These are phyloP conservation scores for Acanthamoeba lenticulata DNA, from an alignment of 208 protist species.

Conservation along the genomic window DNA sequence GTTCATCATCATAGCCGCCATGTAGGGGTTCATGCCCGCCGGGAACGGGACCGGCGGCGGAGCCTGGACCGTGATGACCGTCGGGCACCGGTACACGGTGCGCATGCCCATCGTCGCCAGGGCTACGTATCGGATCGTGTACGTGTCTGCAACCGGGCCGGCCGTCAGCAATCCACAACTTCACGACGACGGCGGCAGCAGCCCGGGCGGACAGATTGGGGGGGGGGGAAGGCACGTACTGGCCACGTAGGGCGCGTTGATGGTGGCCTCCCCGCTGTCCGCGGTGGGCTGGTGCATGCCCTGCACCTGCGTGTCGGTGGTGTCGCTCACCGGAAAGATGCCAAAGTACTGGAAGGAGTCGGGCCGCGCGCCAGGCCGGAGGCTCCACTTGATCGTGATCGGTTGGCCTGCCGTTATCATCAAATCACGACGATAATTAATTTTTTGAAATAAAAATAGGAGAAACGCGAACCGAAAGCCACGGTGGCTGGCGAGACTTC, in stretches of 20 bases:
- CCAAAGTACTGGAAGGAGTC: constrained; percentile 1
- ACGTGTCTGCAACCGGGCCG: neutral
- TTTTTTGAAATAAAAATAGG: too few relatives aligned
- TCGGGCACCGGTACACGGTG: neutral
- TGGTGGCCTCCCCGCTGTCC: neutral
- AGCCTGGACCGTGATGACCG: neutral
- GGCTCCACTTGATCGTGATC: neutral
- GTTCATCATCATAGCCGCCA: neutral
- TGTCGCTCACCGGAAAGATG: neutral
- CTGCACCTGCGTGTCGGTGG: neutral
- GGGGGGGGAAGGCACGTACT: neutral
- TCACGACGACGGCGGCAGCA: neutral
- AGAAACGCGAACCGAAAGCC: neutral
- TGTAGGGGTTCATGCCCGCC: constrained; percentile 8
- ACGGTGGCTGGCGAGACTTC: constrained; percentile 19
- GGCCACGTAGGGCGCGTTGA: neutral
- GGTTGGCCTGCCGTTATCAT: neutral
- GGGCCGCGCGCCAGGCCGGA: neutral
- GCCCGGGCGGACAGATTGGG: neutral
- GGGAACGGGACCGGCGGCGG: neutral
- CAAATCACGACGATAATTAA: too few relatives aligned
- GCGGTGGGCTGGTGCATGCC: neutral
- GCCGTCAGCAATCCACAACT: neutral
- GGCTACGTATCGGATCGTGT: neutral
- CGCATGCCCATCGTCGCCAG: neutral